Evolutionary conservation across 2,329 filamentous ascomycete genomes (phyloP).

Genomic region (Macrophomina pseudophaseolina): DNA sequence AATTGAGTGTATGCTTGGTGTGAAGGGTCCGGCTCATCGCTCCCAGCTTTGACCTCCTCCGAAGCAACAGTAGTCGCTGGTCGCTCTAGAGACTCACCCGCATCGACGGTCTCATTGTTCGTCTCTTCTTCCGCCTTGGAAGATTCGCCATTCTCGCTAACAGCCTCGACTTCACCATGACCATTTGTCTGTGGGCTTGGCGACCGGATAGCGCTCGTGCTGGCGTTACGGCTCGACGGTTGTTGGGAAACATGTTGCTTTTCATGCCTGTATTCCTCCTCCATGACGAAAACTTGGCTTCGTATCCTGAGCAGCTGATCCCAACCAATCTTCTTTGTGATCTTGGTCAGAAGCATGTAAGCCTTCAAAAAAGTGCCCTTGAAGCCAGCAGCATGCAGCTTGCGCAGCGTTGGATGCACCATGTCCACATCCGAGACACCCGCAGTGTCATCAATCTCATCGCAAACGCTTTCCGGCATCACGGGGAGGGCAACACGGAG

Average conservation of each 20-base stretch:
- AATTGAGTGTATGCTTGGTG: slow-evolving; percentile 84
- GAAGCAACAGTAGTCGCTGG: slow-evolving; percentile 80
- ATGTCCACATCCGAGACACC: slow-evolving; percentile 77
- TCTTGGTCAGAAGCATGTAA: slow-evolving; percentile 91
- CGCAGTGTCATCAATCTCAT: slow-evolving; percentile 94
- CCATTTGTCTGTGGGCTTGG: slow-evolving; percentile 57
- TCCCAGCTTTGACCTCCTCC: slow-evolving; percentile 75
- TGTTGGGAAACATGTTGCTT: slow-evolving; percentile 61
- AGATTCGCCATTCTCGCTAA: slow-evolving; percentile 40
- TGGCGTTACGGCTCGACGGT: slow-evolving; percentile 70
- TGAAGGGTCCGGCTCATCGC: slow-evolving; percentile 67
- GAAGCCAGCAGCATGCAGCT: slow-evolving; percentile 85
- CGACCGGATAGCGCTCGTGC: slow-evolving; percentile 77
- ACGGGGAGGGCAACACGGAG: slow-evolving; percentile 86
- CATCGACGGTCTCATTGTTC: slow-evolving; percentile 31
- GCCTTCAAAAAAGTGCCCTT: slow-evolving; percentile 96
- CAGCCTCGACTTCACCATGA: slow-evolving; percentile 39
- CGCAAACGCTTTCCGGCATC: slow-evolving; percentile 84
- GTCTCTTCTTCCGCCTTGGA: slow-evolving; percentile 35
- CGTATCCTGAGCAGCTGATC: slow-evolving; percentile 92
- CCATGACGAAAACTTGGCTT: slow-evolving; percentile 99
- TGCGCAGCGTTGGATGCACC: slow-evolving; percentile 84
- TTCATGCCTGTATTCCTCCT: slow-evolving; percentile 95
- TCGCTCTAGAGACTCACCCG: slow-evolving; percentile 67
- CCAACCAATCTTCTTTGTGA: slow-evolving; percentile 97